Percentiles rank a stretch among this genome's conserved stretches.
These are phyloP conservation scores for Cytauxzoon felis DNA, from an alignment of 169 alveolate genomes.

Conservation along the genomic window DNA sequence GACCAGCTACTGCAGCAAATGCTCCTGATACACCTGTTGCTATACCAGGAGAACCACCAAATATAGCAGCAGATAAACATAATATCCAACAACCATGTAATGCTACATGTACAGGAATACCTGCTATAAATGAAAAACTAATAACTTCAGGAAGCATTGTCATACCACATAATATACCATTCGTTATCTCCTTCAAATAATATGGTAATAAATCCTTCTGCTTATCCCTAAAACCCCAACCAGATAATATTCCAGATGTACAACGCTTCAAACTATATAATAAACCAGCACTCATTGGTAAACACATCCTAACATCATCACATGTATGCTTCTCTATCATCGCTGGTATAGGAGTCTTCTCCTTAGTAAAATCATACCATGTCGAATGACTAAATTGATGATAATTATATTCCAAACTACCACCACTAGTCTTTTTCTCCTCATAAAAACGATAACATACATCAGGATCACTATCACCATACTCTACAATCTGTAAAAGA, in stretches of 20 bases:
- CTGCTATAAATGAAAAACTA: conserved; percentile 76
- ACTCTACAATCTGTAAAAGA: conserved; percentile 31
- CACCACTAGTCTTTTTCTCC: conserved; percentile 16
- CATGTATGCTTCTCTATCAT: conserved; percentile 38
- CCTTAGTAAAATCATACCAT: conserved; percentile 60
- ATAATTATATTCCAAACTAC: conserved; percentile 46
- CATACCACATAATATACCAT: conserved; percentile 73
- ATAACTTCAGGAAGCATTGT: conserved; percentile 79
- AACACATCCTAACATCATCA: conserved; percentile 50
- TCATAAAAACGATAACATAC: conserved; percentile 47
- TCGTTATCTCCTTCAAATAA: conserved; percentile 68
- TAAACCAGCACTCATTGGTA: conserved; percentile 45
- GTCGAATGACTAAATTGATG: conserved; percentile 61
- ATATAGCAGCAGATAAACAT: conserved; percentile 70
- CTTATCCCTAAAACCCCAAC: conserved; percentile 40
- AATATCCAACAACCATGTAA: conserved; percentile 76
- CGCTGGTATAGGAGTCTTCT: conserved; percentile 41
- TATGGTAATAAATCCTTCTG: conserved; percentile 54
- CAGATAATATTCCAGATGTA: conserved; percentile 30
- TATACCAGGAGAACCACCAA: conserved; percentile 79
- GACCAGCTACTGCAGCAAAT: conserved; percentile 69
- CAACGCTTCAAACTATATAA: conserved; percentile 30
- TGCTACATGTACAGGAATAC: conserved; percentile 75
- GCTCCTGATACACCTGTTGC: conserved; percentile 77
- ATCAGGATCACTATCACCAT: conserved; percentile 40